Evolutionary conservation across 768 basidiomycete genomes (phyloP).

Genomic region (Tylopilus rubrobrunneus): DNA sequence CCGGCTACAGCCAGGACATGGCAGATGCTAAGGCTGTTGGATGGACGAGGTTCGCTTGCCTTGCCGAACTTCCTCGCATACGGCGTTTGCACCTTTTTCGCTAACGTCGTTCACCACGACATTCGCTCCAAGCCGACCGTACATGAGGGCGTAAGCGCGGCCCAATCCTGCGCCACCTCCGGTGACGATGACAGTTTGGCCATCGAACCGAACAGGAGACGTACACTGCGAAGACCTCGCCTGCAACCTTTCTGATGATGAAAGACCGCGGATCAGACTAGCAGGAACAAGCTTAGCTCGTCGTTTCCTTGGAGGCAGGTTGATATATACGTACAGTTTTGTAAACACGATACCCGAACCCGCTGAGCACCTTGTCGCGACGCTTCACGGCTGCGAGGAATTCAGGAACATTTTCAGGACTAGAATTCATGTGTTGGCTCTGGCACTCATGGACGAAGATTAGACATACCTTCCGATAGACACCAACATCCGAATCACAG

Average conservation of each 20-base stretch:
- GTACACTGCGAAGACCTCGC: slow-evolving; percentile 88
- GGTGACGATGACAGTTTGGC: too few species aligned
- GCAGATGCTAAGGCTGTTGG: background rate
- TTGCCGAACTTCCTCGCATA: slow-evolving; percentile 83
- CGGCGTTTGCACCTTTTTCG: slow-evolving; percentile 75
- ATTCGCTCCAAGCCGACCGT: slow-evolving; percentile 88
- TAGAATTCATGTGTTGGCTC: slow-evolving; percentile 22
- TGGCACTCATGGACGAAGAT: background rate
- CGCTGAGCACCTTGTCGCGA: slow-evolving; percentile 84
- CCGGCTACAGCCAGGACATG: slow-evolving; percentile 50
- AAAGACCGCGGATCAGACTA: slow-evolving; percentile 89
- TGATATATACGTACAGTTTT: slow-evolving; percentile 53
- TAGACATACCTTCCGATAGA: slow-evolving; percentile 71
- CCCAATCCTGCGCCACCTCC: slow-evolving; percentile 95
- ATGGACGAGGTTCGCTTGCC: slow-evolving; percentile 39
- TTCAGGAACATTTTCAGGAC: slow-evolving; percentile 78
- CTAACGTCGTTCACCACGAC: slow-evolving; percentile 95
- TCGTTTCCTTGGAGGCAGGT: background rate
- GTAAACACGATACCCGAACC: slow-evolving; percentile 87
- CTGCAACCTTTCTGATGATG: slow-evolving; percentile 85
- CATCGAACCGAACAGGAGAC: too few species aligned
- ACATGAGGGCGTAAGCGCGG: slow-evolving; percentile 89
- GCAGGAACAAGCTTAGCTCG: background rate
- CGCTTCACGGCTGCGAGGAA: slow-evolving; percentile 86
- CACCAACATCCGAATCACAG: slow-evolving; percentile 90